Evolutionary conservation across 108 stramenopile genomes (phyloP).

Genomic region (Nannochloropsis gaditana): DNA sequence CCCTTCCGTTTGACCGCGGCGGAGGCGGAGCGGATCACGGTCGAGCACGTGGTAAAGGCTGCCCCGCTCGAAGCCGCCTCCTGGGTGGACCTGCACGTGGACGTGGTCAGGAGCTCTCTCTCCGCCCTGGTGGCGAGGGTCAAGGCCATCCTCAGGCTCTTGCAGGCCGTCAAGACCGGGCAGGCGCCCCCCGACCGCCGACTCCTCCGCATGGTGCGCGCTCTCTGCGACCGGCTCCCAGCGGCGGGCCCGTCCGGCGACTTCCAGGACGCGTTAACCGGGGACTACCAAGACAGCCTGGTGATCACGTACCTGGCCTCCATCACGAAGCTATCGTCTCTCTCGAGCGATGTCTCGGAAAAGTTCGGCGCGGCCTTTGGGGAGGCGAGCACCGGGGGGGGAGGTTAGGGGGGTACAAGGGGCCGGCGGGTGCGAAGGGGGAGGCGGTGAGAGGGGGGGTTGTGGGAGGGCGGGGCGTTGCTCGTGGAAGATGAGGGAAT

Average conservation of each 20-base stretch:
- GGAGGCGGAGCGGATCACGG: not conserved
- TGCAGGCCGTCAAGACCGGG: not conserved
- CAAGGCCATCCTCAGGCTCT: not conserved
- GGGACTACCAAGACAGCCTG: not conserved
- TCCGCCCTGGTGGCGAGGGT: not conserved
- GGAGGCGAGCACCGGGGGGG: not conserved
- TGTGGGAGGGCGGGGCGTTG: not conserved
- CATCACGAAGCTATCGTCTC: not conserved
- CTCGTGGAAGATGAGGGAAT: not conserved
- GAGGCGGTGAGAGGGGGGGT: not conserved
- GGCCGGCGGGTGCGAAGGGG: not conserved
- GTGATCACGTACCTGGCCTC: not conserved
- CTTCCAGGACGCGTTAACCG: not conserved
- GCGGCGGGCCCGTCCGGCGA: not conserved
- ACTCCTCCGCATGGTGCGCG: not conserved
- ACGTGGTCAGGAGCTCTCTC: not conserved
- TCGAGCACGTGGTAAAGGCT: slow-evolving; percentile 3
- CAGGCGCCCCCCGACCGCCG: not conserved
- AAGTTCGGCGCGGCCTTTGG: not conserved
- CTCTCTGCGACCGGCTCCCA: not conserved
- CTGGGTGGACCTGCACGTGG: slow-evolving; percentile 6
- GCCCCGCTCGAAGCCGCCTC: not conserved
- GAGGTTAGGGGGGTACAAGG: not conserved
- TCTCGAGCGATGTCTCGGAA: not conserved
- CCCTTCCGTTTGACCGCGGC: slow-evolving; percentile 6